Conservation (phyloP, 345 rosid genomes). For the Brassica napus region Da-Ae NC_063445.1:26364001-26364500, state of each 20-base stretch:
- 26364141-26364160: not conserved
- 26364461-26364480: constrained; percentile 72
- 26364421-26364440: constrained; percentile 99
- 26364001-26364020: constrained; percentile 86
- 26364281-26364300: not conserved
- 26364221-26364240: not conserved
- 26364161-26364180: not conserved
- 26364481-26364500: constrained; percentile 64
- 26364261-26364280: not conserved
- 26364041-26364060: constrained; percentile 81
- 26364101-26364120: not conserved
- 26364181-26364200: not conserved
- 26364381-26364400: constrained; percentile 82
- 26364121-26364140: not conserved
- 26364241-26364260: not conserved
- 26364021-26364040: constrained; percentile 90
- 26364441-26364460: constrained; percentile 92
- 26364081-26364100: constrained; percentile 59
- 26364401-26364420: constrained; percentile 83
- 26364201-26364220: not conserved
- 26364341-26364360: constrained; percentile 86
- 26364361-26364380: constrained; percentile 69
- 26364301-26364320: constrained; percentile 53
- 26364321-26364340: constrained; percentile 98
- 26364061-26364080: constrained; percentile 97